A percentile compares a stretch with the other conserved stretches of the same genome.
Conservation (phyloP, 2,329 filamentous ascomycete species). For the Fusarium oxysporum region DNA sequence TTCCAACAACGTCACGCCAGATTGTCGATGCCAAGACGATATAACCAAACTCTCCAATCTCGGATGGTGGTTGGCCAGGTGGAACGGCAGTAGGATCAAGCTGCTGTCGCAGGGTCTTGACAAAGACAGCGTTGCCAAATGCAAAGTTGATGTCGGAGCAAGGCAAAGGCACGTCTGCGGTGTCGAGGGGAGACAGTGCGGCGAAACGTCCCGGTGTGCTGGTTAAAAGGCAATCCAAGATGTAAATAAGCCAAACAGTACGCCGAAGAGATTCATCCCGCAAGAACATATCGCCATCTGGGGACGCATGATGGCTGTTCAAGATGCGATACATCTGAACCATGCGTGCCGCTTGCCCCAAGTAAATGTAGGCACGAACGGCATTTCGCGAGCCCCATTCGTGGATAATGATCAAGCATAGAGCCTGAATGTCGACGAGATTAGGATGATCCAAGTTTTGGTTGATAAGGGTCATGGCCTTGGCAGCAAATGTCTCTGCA, state of each 20-base stretch:
- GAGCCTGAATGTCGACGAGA: constrained; percentile 70
- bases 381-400: constrained; percentile 73
- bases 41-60: constrained; percentile 71
- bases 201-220: constrained; percentile 71
- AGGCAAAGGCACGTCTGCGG: constrained; percentile 66
- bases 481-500: constrained; percentile 69
- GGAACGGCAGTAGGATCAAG: constrained; percentile 51
- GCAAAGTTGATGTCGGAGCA: constrained; percentile 73
- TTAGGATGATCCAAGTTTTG: constrained; percentile 69
- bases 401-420: constrained; percentile 71
- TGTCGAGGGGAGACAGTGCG: constrained; percentile 65
- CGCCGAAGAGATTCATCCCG: constrained; percentile 71
- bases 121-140: constrained; percentile 69
- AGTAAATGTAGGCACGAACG: constrained; percentile 71
- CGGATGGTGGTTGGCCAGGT: constrained; percentile 55
- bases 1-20: constrained; percentile 71
- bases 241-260: constrained; percentile 72
- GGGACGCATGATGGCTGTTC: constrained; percentile 64
- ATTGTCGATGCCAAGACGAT: constrained; percentile 70
- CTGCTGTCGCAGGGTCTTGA: constrained; percentile 65
- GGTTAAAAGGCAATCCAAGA: constrained; percentile 71
- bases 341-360: constrained; percentile 73
- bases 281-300: constrained; percentile 67
- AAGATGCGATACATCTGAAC: constrained; percentile 73
- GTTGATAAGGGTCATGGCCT: constrained; percentile 68